Evolutionary conservation across 2,329 filamentous ascomycete species (phyloP), one percentile per base, ranked within the genome.

Genomic region (Hymenotorrendiella dingleyae): DNA sequence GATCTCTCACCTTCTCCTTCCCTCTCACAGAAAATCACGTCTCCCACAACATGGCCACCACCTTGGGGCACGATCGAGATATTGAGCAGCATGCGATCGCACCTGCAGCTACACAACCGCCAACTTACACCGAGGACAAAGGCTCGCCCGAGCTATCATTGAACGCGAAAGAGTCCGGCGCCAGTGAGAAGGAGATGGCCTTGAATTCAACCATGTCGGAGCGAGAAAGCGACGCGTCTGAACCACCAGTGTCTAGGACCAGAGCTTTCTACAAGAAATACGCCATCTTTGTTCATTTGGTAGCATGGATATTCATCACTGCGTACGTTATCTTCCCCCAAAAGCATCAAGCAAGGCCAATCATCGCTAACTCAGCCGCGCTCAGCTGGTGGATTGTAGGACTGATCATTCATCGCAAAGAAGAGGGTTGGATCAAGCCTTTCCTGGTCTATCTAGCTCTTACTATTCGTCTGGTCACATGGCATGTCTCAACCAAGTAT

Each of bases 361-460:
- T 22, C 33, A 14, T 22, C 28, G 8, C n/a, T 21, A 12, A 7
- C 7, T 38, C n/a, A n/a, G n/a, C n/a, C n/a, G n/a, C n/a, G n/a
- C n/a, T 16, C 17, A 55, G 51, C 9, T 55, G 50, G 53, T 56
- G 52, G 50, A 82, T 90, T 51, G 80, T 83, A 6, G 78, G 81
- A 42, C 67, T 91, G 36, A 70, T 89, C 46, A 69, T 87, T 40
- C 86, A 91, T 62, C 78, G 78, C 46, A 54, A 82, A 46, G 79
- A 88, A 57, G 72, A 71, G 64, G 87, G 86, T 58, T 94, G 88
- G 88, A 65, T 94, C 43, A 77, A 90, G 37, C 88, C 89, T 0
- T 93, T 94, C 65, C 71, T 94, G 38, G 61, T 95, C 35, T 94
- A 83, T 71, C 76, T 94, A 34, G 73, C 70, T 52, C 80, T 94